Base-by-base conservation (phyloP, 2,329 filamentous ascomycete genomes). In the Colletotrichum orchidophilum region DNA sequence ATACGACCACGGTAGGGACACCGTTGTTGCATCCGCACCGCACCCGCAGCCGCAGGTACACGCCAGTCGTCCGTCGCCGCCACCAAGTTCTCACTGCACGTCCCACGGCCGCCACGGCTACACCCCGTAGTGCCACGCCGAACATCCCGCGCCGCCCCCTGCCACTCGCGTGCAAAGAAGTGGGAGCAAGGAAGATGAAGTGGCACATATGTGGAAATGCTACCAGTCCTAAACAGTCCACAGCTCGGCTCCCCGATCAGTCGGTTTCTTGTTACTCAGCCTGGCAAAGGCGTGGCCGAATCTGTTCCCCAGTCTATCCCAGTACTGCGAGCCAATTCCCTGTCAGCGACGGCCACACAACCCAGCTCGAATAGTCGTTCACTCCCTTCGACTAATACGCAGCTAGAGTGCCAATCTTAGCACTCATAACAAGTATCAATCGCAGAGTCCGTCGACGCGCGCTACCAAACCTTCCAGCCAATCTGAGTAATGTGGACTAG, bases 41-140 rank as follows among this genome's bases (percentile, higher is more conserved):
- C 53, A n/a, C 24, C 46, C 26, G 55, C 55, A 13, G 35, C 55
- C 39, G 21, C 50, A 33, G 15, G 29, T 18, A 35, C 62, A 70
- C 55, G 42, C 68, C 35, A 29, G 21, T 57, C 63, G 63, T 66
- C 68, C 26, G 26, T 57, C n/a, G 46, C 39, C 67, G 50, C 50
- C 49, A 24, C 55, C 35, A 61, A 27, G 24, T 31, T 63, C 53
- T 35, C 49, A 52, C 61, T 49, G 35, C 42, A 49, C 13, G n/a
- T 29, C 29, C 35, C 50, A 39, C 24, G 49, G 49, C 49, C 49
- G 49, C 57, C 5, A 11, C 58, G 18, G 33, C 62, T 3, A 70
- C 49, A 55, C 53, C 13, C 27, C 59, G 31, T 39, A 55, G 63
- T 42, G 57, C 31, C 49, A 42, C 50, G 49, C 63, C 63, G 63